Evolutionary conservation across 1,284 basidiomycete genomes (phyloP).

Genomic region (Ceratobasidium sp.): DNA sequence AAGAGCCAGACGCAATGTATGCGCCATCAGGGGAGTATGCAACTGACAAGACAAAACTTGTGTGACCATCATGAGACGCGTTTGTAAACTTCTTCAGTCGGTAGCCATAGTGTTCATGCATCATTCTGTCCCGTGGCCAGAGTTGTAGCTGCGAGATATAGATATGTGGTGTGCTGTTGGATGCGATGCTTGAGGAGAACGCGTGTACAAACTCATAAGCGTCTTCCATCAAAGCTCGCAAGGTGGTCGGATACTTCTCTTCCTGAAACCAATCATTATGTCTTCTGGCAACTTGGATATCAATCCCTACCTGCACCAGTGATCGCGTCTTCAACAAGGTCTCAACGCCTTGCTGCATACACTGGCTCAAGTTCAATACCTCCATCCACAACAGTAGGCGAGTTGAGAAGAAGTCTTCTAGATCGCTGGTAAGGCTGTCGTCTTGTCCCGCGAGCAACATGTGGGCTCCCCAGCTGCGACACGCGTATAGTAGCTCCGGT

Average conservation of each 20-base stretch:
- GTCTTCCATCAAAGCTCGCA: neutral
- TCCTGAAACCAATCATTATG: neutral
- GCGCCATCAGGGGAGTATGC: too few relatives aligned
- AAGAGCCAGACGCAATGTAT: too few relatives aligned
- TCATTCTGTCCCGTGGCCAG: constrained; percentile 9
- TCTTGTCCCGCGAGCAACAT: neutral
- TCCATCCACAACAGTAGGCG: constrained; percentile 35
- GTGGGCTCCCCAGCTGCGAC: constrained; percentile 11
- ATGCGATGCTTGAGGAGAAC: neutral
- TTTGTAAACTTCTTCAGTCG: too few relatives aligned
- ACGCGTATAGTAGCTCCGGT: neutral
- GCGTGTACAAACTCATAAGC: neutral
- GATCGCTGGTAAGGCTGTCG: neutral
- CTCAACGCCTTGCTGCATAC: neutral
- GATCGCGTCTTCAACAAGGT: neutral
- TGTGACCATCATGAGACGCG: too few relatives aligned
- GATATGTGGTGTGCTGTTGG: constrained; percentile 24
- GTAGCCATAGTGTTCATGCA: too few relatives aligned
- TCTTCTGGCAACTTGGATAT: neutral
- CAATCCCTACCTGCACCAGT: neutral
- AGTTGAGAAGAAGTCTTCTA: constrained; percentile 10
- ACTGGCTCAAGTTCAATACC: constrained; percentile 7
- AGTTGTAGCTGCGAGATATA: constrained; percentile 27
- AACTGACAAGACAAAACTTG: too few relatives aligned
- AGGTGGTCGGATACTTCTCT: neutral